Conservation (phyloP, 2,329 filamentous ascomycete species). For the Hortaea sp. region DNA sequence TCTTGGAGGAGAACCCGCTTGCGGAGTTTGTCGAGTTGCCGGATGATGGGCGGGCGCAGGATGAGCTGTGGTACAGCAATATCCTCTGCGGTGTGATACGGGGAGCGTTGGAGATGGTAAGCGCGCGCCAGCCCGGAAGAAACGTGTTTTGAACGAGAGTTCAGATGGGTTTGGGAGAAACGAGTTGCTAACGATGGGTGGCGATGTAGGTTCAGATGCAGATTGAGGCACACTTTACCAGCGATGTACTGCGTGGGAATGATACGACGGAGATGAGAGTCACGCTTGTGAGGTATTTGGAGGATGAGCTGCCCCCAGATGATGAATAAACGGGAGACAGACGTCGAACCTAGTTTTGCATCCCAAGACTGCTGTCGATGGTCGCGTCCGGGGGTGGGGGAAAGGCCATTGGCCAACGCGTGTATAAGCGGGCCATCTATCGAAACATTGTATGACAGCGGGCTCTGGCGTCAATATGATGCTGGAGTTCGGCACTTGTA, state of each 20-base stretch:
- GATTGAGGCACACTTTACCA: slow-evolving; percentile 92
- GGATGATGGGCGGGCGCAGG: slow-evolving; percentile 88
- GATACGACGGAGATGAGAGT: slow-evolving; percentile 97
- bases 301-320: slow-evolving; percentile 93
- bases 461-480: too few relatives aligned
- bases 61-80: slow-evolving; percentile 97
- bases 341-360: too few relatives aligned
- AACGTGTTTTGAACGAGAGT: background rate
- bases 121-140: slow-evolving; percentile 9
- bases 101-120: slow-evolving; percentile 89
- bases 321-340: slow-evolving; percentile 61
- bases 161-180: background rate
- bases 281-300: slow-evolving; percentile 83
- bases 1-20: slow-evolving; percentile 94
- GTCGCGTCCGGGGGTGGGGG: too few relatives aligned
- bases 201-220: slow-evolving; percentile 72
- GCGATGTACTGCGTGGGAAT: slow-evolving; percentile 82
- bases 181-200: background rate
- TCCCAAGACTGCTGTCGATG: too few relatives aligned
- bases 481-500: too few relatives aligned
- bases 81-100: slow-evolving; percentile 88
- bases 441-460: too few relatives aligned
- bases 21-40: slow-evolving; percentile 96
- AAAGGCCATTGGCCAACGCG: too few relatives aligned
- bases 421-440: too few relatives aligned